Conservation (phyloP, 768 basidiomycete species). For the Baorangia bicolor region DNA sequence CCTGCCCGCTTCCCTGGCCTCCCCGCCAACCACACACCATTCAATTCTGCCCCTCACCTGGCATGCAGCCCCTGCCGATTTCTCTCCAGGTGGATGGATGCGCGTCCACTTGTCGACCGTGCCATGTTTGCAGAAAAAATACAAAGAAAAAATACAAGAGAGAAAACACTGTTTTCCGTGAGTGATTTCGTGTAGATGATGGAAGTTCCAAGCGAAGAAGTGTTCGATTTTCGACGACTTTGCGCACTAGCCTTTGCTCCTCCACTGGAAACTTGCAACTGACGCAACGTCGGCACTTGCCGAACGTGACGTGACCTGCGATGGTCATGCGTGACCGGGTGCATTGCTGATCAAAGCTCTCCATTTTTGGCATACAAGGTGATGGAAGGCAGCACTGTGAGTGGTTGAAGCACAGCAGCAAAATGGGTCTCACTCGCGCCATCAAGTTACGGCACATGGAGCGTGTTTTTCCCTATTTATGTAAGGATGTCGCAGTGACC, state of each 20-base stretch:
- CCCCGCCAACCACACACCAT: slow-evolving; percentile 16
- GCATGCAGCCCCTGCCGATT: not conserved
- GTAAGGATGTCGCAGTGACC: not conserved
- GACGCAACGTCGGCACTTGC: slow-evolving; percentile 25
- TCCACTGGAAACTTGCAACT: slow-evolving; percentile 24
- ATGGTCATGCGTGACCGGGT: slow-evolving; percentile 9
- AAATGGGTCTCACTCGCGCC: not conserved
- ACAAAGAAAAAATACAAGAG: slow-evolving; percentile 2
- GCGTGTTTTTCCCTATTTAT: slow-evolving; percentile 11
- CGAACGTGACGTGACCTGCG: slow-evolving; percentile 24
- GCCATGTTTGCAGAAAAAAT: slow-evolving; percentile 3
- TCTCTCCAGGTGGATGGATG: not conserved
- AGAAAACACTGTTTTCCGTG: not conserved
- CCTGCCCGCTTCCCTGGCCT: slow-evolving; percentile 25
- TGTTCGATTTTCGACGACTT: slow-evolving; percentile 26
- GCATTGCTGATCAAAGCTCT: slow-evolving; percentile 16
- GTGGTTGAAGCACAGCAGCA: not conserved
- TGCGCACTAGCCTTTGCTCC: slow-evolving; percentile 20
- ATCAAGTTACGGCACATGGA: slow-evolving; percentile 24
- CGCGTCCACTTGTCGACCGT: not conserved
- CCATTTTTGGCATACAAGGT: slow-evolving; percentile 24
- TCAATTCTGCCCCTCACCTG: not conserved
- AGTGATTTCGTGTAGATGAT: slow-evolving; percentile 21
- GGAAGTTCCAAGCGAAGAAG: slow-evolving; percentile 36
- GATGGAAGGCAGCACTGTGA: not conserved